Conservation (phyloP, 768 basidiomycete species). For the Agaricus blazei region DNA sequence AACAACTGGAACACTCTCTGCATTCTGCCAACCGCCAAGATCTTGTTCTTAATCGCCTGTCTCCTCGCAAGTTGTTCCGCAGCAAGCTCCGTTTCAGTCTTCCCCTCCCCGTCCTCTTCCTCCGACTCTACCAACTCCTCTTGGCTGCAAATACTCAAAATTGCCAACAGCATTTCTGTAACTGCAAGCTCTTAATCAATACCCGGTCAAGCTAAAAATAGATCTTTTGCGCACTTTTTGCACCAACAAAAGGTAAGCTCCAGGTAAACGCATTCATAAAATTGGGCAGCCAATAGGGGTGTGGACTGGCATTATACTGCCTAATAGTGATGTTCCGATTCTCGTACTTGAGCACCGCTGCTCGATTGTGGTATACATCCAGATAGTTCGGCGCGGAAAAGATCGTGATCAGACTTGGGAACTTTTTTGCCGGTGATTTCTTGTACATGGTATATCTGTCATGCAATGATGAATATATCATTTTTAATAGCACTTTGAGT, state of each 20-base stretch:
- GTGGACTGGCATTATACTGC: constrained; percentile 75
- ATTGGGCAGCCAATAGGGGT: constrained; percentile 94
- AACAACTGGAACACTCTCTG: constrained; percentile 85
- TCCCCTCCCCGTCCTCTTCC: constrained; percentile 28
- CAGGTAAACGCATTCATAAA: constrained; percentile 99
- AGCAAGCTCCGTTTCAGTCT: constrained; percentile 20
- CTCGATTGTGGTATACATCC: constrained; percentile 95
- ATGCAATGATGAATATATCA: neutral
- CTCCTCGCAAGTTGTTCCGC: constrained; percentile 48
- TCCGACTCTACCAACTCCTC: constrained; percentile 68
- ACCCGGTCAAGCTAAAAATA: constrained; percentile 10
- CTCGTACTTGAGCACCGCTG: constrained; percentile 94
- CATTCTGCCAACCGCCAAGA: constrained; percentile 88
- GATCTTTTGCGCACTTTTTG: constrained; percentile 68
- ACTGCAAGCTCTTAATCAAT: constrained; percentile 41
- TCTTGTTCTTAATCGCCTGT: constrained; percentile 89
- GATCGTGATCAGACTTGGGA: constrained; percentile 95
- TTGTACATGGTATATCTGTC: constrained; percentile 73
- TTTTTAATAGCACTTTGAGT: neutral
- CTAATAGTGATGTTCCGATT: constrained; percentile 96
- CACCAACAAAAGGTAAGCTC: constrained; percentile 95
- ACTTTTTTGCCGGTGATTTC: constrained; percentile 91
- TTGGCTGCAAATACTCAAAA: constrained; percentile 88
- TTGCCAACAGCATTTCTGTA: constrained; percentile 95
- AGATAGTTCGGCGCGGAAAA: constrained; percentile 97